Percentiles rank a stretch among this genome's conserved stretches.
These are phyloP conservation scores for Penstemon newberryi DNA, from an alignment of 257 asterid genomes.

Conservation along the genomic window DNA sequence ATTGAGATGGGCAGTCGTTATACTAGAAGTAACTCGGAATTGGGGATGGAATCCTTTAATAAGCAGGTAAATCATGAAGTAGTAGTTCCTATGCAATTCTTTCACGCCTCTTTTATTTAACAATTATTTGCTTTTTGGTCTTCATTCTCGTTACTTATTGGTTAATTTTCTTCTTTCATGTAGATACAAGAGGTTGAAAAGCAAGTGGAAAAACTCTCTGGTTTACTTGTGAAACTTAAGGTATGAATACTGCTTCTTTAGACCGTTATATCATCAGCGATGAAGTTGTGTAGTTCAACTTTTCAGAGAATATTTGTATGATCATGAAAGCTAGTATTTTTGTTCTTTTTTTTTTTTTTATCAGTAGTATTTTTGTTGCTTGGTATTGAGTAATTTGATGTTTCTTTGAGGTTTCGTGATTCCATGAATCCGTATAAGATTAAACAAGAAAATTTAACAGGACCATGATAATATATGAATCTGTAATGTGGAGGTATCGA, in stretches of 20 bases:
- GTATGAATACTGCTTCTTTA: constrained; percentile 30
- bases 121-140: neutral
- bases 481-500: too few relatives aligned
- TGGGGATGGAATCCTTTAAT: constrained; percentile 70
- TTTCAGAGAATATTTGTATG: neutral
- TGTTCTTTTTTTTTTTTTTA: neutral
- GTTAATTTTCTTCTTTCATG: constrained; percentile 9
- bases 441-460: too few relatives aligned
- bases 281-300: constrained; percentile 5
- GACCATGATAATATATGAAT: too few relatives aligned
- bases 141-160: neutral
- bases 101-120: neutral
- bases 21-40: constrained; percentile 64
- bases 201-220: constrained; percentile 67
- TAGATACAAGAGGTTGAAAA: constrained; percentile 78
- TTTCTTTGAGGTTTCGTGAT: too few relatives aligned
- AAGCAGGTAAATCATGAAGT: constrained; percentile 49
- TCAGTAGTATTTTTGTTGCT: neutral
- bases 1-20: constrained; percentile 69
- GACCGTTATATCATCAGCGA: constrained; percentile 1
- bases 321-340: neutral
- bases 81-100: neutral
- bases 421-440: too few relatives aligned
- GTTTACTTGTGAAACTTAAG: constrained; percentile 62
- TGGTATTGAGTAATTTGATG: neutral